These are phyloP conservation scores for Carex scoparia DNA, from an alignment of 176 grass and related monocot species.

Conservation along the genomic window DNA sequence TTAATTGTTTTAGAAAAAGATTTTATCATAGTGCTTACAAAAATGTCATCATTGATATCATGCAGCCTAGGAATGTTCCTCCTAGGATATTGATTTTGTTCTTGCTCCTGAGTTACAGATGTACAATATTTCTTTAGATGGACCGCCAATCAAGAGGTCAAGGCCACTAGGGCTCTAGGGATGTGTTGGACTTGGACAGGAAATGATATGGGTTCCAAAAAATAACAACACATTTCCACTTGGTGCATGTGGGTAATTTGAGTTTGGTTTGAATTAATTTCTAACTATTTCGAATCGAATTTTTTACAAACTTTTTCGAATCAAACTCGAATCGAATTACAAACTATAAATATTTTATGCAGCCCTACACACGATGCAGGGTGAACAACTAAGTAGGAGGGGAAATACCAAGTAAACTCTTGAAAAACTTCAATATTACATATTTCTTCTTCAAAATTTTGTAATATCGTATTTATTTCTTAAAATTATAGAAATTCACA, in stretches of 20 bases:
- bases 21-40: background rate
- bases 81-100: background rate
- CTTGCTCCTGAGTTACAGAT: background rate
- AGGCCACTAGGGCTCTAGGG: background rate
- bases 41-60: conserved; percentile 11
- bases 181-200: background rate
- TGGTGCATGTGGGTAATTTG: background rate
- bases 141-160: background rate
- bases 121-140: background rate
- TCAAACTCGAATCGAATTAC: no score
- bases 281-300: no score
- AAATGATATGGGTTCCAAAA: background rate
- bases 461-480: no score
- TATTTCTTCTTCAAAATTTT: no score
- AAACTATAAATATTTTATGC: no score
- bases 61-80: background rate
- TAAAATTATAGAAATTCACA: no score
- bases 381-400: no score
- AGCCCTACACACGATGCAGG: no score
- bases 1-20: background rate
- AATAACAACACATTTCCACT: background rate
- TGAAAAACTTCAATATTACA: no score
- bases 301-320: no score
- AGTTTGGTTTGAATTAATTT: no score
- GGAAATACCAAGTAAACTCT: no score